Base-by-base conservation (phyloP, 345 rosid genomes). In the Rubroshorea leprosula region DNA sequence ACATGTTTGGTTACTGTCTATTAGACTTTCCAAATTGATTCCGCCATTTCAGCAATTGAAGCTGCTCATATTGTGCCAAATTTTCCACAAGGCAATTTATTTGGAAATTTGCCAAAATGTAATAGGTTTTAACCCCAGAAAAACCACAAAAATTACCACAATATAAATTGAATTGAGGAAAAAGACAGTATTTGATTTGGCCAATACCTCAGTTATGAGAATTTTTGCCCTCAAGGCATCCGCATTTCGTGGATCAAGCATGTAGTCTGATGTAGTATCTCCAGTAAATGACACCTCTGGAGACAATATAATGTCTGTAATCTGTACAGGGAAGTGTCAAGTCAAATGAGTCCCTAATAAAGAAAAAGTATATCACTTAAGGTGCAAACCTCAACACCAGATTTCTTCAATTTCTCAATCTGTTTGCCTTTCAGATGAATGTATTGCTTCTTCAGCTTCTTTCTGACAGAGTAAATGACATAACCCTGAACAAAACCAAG, bases 241-340 rank as follows among this genome's bases (percentile, higher is more conserved):
- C 49, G 98, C 84, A 57, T 81, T 92, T 26, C 85, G 86, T 45
- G 98, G 98, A 74, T 92, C 89, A 41, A 89, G 86, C 95, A 92
- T 92, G 78, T 84, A 92, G 45, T 89, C 95, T 52, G 95, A 67
- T 24, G 93, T 92, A 51, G 98, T 92, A 69, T 92, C 96, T 60
- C 98, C 98, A 10, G 98, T 89, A 65, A 89, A 89, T 13, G 96
- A 95, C 54, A 92, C 84, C 79, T 92, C 96, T 20, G 98, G 95
- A 50, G 93, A 84, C 64, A 92, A 67, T 51, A 92, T 64, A n/a
- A 70, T 77, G 49, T 92, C 89, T 20, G 96, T 89, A 61, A 92
- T 92, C 96, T 92, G 72, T 14, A 62, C 54, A n/a, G 54, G 43
- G 29, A 68, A 51, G 51, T 62, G 54, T 26, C 52, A 61, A 45